Evolutionary conservation across 1,284 basidiomycete species (phyloP), one percentile per base, ranked within the genome.

Genomic region (Ceratobasidium sp.): DNA sequence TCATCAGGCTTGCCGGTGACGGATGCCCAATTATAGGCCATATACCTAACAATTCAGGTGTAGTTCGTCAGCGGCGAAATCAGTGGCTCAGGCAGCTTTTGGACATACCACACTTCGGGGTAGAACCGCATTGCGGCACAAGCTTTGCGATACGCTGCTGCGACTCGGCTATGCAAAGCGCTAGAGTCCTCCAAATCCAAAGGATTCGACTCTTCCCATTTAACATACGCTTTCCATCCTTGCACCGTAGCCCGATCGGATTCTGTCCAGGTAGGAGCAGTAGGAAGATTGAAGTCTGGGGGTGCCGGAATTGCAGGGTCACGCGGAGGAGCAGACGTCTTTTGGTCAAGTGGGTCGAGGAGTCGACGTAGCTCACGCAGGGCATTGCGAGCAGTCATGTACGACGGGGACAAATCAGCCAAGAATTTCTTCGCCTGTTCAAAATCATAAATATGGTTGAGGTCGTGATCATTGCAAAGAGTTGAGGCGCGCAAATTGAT

Each of bases 151-250:
- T 98, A 95, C 1, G 95, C 94, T 58, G 90, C 89, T 76, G 91
- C 88, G 7, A 98, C 86, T 38, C 97, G 88, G 21, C 85, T 85
- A 61, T 91, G 85, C 43, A 97, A 81, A 5, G 86, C 85, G 1
- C 84, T 80, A 64, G 87, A 85, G 76, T 98, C 96, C 75, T 97
- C 95, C 69, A 98, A 88, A 80, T 95, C 93, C 49, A 98, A 85
- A 0, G 96, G 98, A 79, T 99, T 98, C 76, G 87, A 87, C 80
- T 98, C 95, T 82, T 99, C 98, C 94, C 95, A 99, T 78, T 94
- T 94, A 63, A 99, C 83, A 80, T 98, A 98, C 1, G 87, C 85
- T 77, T 94, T 94, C 98, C 98, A 99, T 16, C 89, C 88, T 23
- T 89, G 89, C 4, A 95, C 88, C 41, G 93, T 85, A 16, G 87